Conservation (phyloP, 257 asterid species). For the Fraxinus anomala region DNA sequence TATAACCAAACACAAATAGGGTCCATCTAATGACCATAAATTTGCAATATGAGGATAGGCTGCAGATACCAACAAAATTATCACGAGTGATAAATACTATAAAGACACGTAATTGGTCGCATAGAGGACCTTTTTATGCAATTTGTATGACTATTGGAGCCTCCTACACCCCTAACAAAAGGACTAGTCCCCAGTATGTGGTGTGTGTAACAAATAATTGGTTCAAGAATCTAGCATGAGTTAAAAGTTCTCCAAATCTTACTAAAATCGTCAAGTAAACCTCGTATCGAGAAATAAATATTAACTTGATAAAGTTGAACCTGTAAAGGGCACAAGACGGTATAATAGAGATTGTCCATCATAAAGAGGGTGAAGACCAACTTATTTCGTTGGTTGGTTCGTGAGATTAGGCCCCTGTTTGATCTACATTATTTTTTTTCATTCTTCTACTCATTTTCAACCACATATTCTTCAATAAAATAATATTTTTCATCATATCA, state of each 20-base stretch:
- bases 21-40: no score
- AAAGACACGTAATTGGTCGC: background rate
- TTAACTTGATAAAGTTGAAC: background rate
- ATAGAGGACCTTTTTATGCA: background rate
- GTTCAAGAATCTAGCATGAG: background rate
- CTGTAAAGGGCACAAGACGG: no score
- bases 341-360: background rate
- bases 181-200: background rate
- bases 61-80: background rate
- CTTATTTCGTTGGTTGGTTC: no score
- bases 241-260: background rate
- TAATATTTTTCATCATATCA: no score
- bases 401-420: no score
- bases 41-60: background rate
- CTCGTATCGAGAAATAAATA: no score
- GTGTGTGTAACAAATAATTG: slow-evolving; percentile 28
- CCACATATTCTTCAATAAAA: no score
- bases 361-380: no score
- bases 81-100: background rate
- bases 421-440: no score
- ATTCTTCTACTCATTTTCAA: no score
- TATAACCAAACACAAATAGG: background rate
- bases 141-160: background rate
- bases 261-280: no score
- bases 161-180: background rate